Evolutionary conservation across 306 rosid species (phyloP), one percentile per base, ranked within the genome.

Genomic region (Notholithocarpus densiflorus): DNA sequence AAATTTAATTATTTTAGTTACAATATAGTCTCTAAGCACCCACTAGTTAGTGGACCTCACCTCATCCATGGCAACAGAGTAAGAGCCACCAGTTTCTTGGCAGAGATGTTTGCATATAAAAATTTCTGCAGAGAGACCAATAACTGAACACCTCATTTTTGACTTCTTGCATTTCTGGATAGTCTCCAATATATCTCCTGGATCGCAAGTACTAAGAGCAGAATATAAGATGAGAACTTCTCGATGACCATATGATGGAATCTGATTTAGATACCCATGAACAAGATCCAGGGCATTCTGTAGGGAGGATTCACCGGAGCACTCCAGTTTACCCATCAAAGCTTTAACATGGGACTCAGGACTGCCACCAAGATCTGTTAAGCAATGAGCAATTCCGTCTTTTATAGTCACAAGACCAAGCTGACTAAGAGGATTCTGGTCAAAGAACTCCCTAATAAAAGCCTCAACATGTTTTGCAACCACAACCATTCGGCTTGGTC

Each of bases 401-500:
- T 91, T 95, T 72, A 93, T 82, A 51, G 92, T 87, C 85, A 92
- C 92, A 45, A 95, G 72, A 75, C 97, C 97, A 79, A 95, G 82
- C 82, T 92, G 98, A 83, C 98, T 91, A 55, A 92, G 97, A 2
- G 98, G 98, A 87, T 95, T 95, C 85, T 95, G 98, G 83, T 95
- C 91, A 84, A 92, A 92, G 85, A 91, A 92, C 83, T 91, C 97
- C 83, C 97, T 82, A 69, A 95, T 88, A 84, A 95, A 95, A 37
- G 90, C 86, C 82, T 86, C 98, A 72, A 90, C 96, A 71, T 90
- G 89, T 80, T 90, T 95, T 5, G 90, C 97, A 11, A 92, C 89
- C 66, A 95, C 93, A 68, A 83, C 94, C 95, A 87, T 92, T 80
- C 98, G 91, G 77, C 97, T 91, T 26, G 98, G 98, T 60, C 94